Evolutionary conservation across 176 grass and related monocot genomes (phyloP), one percentile per base, ranked within the genome.

Genomic region (Oropetium thomaeum): DNA sequence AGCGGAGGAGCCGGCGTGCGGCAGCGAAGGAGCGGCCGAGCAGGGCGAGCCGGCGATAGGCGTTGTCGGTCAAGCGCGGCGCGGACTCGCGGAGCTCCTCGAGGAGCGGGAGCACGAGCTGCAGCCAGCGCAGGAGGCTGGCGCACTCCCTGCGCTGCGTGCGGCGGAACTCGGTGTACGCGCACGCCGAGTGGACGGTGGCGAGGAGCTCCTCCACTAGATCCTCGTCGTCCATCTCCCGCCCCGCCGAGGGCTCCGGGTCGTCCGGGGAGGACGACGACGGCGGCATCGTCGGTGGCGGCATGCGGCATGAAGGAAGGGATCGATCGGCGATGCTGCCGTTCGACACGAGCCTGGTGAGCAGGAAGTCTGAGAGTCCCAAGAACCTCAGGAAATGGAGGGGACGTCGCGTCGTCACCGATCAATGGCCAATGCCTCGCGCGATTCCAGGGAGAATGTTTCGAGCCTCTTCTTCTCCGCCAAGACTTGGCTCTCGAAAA

Each of bases 161-260:
- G 39, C 80, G 62, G 28, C 80, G 83, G 63, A 77, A 93, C 26
- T 87, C 86, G 1, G 44, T n/a, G 83, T 81, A 93, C n/a, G 83
- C 81, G 6, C 71, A 57, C 17, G 81, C 90, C 16, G 90, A 78
- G 60, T 89, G 76, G 47, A 93, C 59, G 33, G 81, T 75, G 19
- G 47, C 72, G 27, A 89, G 45, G 14, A 93, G 80, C 66, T 89
- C 86, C 81, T 76, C 71, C 26, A 87, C 59, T 39, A 93, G 72
- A 76, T 93, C 90, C 45, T 93, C 86, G 37, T 87, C 80, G 76
- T 93, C 87, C 79, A 86, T 79, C 67, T 93, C 90, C 55, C 47
- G 64, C 34, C 17, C 57, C 64, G 39, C 65, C 47, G 66, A 58
- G 1, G 85, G 31, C 69, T 71, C 84, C 20, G 42, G 14, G 74